Percentiles rank a stretch among this genome's conserved stretches.
phyloP scores from a whole-genome alignment of 768 basidiomycete genomes.

The Xerocomellus chrysenteron region DNA sequence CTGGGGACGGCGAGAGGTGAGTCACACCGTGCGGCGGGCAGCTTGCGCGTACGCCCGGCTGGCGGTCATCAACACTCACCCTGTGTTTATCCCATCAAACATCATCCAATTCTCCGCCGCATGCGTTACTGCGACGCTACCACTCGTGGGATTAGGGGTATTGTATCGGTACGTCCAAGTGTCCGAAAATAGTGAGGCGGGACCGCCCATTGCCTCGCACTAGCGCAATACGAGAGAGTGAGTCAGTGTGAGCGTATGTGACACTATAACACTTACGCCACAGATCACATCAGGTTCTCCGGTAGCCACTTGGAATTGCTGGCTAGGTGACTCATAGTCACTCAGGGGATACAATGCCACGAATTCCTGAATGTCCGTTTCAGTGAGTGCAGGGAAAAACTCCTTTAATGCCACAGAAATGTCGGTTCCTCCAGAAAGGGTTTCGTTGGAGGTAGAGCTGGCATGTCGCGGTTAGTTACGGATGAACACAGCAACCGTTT shows the following conservation, averaged over 20 bases:
- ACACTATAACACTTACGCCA: conserved; percentile 41
- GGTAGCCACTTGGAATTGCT: conserved; percentile 46
- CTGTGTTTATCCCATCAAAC: conserved; percentile 60
- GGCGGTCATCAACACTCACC: conserved; percentile 36
- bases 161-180: conserved; percentile 62
- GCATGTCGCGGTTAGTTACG: neutral
- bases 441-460: conserved; percentile 61
- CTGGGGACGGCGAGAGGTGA: conserved; percentile 26
- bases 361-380: conserved; percentile 39
- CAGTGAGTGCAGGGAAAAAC: conserved; percentile 47
- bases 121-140: conserved; percentile 40
- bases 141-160: conserved; percentile 47
- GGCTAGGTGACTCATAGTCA: conserved; percentile 41
- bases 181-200: conserved; percentile 34
- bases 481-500: neutral
- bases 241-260: neutral
- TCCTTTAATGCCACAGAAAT: conserved; percentile 35
- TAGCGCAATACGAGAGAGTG: conserved; percentile 12
- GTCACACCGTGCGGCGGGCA: conserved; percentile 6
- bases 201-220: conserved; percentile 47
- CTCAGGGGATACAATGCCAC: conserved; percentile 42
- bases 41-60: neutral
- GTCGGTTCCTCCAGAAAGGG: conserved; percentile 43
- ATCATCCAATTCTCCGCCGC: conserved; percentile 70
- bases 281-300: conserved; percentile 53